phyloP scores from a whole-genome alignment of 2,329 filamentous ascomycete species.

The Albophoma yamanashiensis region DNA sequence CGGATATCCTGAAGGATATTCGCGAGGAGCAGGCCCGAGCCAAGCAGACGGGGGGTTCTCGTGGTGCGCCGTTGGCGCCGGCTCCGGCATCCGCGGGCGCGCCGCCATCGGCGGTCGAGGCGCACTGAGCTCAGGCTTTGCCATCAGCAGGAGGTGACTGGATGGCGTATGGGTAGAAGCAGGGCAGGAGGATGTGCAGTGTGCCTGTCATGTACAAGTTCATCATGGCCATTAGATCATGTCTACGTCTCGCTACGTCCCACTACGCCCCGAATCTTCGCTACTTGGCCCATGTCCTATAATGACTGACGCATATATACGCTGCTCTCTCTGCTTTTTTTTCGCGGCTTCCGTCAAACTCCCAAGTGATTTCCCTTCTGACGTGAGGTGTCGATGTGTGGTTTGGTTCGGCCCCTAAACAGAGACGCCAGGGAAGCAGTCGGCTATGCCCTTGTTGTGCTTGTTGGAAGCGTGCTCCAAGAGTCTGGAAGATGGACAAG shows the following conservation, averaged over 20 bases:
- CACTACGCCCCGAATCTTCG: conserved; percentile 1
- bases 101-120: conserved; percentile 16
- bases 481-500: conserved; percentile 33
- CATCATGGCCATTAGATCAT: conserved; percentile 4
- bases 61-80: conserved; percentile 4
- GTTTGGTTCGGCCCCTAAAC: neutral
- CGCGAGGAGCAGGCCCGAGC: conserved; percentile 42
- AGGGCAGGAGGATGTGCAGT: neutral
- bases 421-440: conserved; percentile 54
- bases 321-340: neutral
- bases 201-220: neutral
- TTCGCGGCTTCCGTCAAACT: conserved; percentile 2
- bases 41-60: conserved; percentile 17
- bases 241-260: conserved; percentile 11
- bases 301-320: neutral
- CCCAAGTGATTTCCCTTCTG: neutral
- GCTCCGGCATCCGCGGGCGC: conserved; percentile 5
- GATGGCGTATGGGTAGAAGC: neutral
- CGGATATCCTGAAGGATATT: conserved; percentile 48
- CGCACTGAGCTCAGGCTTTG: conserved; percentile 12
- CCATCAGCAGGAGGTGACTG: neutral
- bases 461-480: conserved; percentile 65
- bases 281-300: neutral
- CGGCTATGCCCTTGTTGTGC: conserved; percentile 60
- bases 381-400: neutral